Evolutionary conservation across 345 rosid species (phyloP), one percentile per base, ranked within the genome.

Genomic region (Odontarrhena argentea): DNA sequence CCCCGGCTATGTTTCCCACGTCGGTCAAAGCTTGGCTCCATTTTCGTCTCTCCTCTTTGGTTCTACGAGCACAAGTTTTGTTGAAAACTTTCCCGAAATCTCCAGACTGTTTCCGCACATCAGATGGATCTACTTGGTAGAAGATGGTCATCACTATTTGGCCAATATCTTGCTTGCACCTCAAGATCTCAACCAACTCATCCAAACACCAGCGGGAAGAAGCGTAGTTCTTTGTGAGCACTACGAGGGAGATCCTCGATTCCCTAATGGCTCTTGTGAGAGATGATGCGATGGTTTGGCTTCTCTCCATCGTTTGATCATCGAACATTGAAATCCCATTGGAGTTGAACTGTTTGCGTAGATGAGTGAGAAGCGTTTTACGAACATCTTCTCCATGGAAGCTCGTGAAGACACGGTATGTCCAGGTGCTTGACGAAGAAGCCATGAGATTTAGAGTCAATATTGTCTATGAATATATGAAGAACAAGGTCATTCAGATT

Each of bases 181-280:
- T 7, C 18, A 52, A 24, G 7, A 41, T 65, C 30, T 53, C 22
- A 11, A 43, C 0, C 11, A 70, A 1, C 24, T 61, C 61, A 44
- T 52, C 36, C n/a, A n/a, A n/a, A n/a, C 36, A 65, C 60, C 61
- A 62, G 43, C 67, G 32, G 10, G 67, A 62, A 0, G 34, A 62
- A 5, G 67, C 67, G 46, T 62, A 62, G 18, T 41, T 41, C 22
- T 65, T 35, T 0, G 70, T 54, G 42, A 54, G 63, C 0, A 63
- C n/a, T 32, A 63, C 57, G 8, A 41, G 14, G 9, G 22, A 53
- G 58, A 66, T 52, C 52, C 43, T 66, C 0, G 70, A 66, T 54
- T 66, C 70, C 0, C 13, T 30, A 8, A 66, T 66, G 3, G 43
- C 62, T 47, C 1, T 14, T 0, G 0, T 64, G 68, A 64, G 58